Evolutionary conservation across 331 rosid species (phyloP).

Genomic region (Ulmus americana): DNA sequence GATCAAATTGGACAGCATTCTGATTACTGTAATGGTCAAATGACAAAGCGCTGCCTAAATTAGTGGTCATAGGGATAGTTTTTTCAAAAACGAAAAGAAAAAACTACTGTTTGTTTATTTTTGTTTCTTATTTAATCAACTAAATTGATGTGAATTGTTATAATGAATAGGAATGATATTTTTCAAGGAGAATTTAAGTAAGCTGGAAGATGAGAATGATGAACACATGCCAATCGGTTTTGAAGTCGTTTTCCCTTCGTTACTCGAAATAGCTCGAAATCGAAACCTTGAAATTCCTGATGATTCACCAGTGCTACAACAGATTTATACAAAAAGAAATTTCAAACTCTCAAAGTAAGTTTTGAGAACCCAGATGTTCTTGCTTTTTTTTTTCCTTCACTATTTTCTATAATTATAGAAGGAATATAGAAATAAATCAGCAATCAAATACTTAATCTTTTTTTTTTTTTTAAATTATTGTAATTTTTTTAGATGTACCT

Average conservation of each 20-base stretch:
- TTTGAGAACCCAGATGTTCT: neutral
- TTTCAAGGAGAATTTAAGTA: constrained; percentile 45
- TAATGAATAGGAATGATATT: constrained; percentile 43
- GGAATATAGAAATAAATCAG: neutral
- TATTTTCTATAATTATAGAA: neutral
- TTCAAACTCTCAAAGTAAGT: constrained; percentile 63
- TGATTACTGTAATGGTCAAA: too few relatives aligned
- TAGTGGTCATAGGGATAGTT: too few relatives aligned
- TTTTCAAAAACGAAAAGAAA: too few relatives aligned
- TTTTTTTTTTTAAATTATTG: too few relatives aligned
- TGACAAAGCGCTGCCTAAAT: too few relatives aligned
- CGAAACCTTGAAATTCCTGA: constrained; percentile 47
- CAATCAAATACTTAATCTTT: too few relatives aligned
- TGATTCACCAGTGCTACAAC: constrained; percentile 45
- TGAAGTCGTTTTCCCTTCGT: constrained; percentile 83
- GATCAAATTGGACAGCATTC: too few relatives aligned
- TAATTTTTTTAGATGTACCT: too few relatives aligned
- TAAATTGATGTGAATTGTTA: too few relatives aligned
- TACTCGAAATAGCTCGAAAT: constrained; percentile 54
- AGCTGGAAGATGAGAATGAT: constrained; percentile 56
- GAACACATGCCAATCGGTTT: constrained; percentile 91
- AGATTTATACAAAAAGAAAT: constrained; percentile 50
- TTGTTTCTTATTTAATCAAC: too few relatives aligned
- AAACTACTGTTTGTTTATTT: too few relatives aligned
- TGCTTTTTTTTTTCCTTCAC: constrained; percentile 12